Conservation (phyloP, 129 eudicot genomes). For the Lactuca saligna region DNA sequence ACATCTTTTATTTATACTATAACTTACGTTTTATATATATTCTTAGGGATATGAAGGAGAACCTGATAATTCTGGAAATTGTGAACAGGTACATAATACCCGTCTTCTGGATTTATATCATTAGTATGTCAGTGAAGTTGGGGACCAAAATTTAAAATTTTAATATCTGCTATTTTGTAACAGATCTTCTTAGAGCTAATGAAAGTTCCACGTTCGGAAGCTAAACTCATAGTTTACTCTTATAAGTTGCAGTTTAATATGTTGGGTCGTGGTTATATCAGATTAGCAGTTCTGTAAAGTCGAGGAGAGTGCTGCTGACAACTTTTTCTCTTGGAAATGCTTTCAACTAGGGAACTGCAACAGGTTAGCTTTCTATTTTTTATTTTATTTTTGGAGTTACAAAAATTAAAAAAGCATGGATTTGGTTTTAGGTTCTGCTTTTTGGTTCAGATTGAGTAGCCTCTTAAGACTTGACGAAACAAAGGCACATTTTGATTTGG, state of each 20-base stretch:
- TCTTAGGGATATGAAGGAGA: no score
- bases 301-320: constrained; percentile 90
- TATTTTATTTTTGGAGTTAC: no score
- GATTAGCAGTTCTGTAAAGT: constrained; percentile 78
- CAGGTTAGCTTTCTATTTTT: constrained; percentile 52
- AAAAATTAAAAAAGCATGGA: no score
- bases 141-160: not conserved
- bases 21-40: no score
- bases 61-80: no score
- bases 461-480: no score
- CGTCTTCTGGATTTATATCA: not conserved
- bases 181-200: constrained; percentile 64
- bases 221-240: constrained; percentile 66
- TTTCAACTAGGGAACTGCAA: constrained; percentile 90
- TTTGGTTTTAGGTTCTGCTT: no score
- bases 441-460: no score
- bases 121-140: not conserved
- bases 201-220: constrained; percentile 26
- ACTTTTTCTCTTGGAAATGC: constrained; percentile 96
- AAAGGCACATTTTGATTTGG: no score
- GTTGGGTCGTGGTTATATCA: constrained; percentile 48
- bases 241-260: constrained; percentile 68
- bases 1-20: no score
- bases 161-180: not conserved
- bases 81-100: not conserved